Base-by-base conservation (phyloP, 257 asterid genomes). In the Forsythia suspensa region DNA sequence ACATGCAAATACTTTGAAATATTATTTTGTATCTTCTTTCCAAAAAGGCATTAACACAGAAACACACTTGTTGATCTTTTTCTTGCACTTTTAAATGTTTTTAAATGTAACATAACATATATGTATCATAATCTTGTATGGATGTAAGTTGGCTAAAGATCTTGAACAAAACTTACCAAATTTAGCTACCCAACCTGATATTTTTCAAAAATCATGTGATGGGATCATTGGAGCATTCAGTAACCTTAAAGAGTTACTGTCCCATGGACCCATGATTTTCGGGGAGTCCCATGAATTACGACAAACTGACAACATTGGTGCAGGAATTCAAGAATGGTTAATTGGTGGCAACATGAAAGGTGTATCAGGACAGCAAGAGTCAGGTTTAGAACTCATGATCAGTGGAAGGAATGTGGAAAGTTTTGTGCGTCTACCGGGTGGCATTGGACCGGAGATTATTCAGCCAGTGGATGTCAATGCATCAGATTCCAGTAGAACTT, bases 81-180 rank as follows among this genome's bases (percentile, higher is more conserved):
- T 34, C 37, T 46, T 21, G 16, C 65, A 15, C 55, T 71, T 41
- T 65, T 67, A 16, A 52, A 46, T 11, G 55, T 20, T 71, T 41
- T 65, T 67, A 16, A 52, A 46, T 11, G 55, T 20, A 5, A 18
- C 65, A 43, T 63, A 5, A 10, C 68, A 52, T 72, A 59, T 61
- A 12, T 70, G 77, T 61, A 76, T 8, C 3, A 52, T 55, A 12
- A 67, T 94, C 55, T 73, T 66, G 3, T 73, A 79, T 13, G 97
- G 97, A 12, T 91, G 91, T 80, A 88, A 71, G 65, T 44, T 92
- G 82, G 97, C 92, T 10, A 87, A 72, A 74, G 82, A 79, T 7
- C 80, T 92, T 2, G 97, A 94, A 87, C 83, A 77, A 4, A 87
- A 83, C 79, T 80, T 92, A 3, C 83, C 79, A 2, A 65, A 71